Percentiles rank a stretch among this genome's conserved stretches.
These are phyloP conservation scores for Fusarium sambucinum DNA, from an alignment of 2,329 filamentous ascomycete species.

Conservation along the genomic window DNA sequence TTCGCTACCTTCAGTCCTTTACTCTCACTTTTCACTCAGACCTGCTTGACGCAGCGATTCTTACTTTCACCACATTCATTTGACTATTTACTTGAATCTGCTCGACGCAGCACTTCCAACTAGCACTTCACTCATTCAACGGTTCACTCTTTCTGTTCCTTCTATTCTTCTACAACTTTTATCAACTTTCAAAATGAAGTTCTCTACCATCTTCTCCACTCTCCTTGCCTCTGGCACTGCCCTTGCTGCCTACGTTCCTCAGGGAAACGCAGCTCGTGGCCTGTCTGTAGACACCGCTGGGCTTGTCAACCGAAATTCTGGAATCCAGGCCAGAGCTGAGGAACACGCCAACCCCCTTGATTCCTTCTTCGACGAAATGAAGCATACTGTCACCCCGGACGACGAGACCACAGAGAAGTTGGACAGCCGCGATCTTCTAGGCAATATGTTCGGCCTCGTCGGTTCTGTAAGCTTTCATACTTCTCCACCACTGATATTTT, in stretches of 20 bases:
- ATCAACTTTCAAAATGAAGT: conserved; percentile 1
- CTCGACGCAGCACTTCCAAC: neutral
- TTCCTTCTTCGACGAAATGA: neutral
- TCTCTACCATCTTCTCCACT: neutral
- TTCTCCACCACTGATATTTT: neutral
- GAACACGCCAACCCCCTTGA: neutral
- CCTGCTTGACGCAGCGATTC: neutral
- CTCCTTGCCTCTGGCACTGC: neutral
- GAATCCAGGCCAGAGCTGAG: neutral
- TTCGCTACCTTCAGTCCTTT: neutral
- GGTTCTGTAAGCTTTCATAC: neutral
- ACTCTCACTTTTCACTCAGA: neutral
- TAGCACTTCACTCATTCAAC: neutral
- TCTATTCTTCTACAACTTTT: neutral
- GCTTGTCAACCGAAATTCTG: neutral
- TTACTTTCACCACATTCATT: neutral
- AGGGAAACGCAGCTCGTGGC: neutral
- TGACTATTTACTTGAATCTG: neutral
- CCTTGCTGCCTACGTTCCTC: neutral
- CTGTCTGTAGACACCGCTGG: neutral
- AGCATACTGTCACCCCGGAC: neutral
- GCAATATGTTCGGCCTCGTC: neutral
- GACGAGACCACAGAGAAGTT: neutral
- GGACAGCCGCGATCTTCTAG: neutral
- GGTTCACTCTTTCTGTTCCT: neutral